Base-by-base conservation (phyloP, 371 early-diverging fungal genomes). In the Apophysomyces sp. region DNA sequence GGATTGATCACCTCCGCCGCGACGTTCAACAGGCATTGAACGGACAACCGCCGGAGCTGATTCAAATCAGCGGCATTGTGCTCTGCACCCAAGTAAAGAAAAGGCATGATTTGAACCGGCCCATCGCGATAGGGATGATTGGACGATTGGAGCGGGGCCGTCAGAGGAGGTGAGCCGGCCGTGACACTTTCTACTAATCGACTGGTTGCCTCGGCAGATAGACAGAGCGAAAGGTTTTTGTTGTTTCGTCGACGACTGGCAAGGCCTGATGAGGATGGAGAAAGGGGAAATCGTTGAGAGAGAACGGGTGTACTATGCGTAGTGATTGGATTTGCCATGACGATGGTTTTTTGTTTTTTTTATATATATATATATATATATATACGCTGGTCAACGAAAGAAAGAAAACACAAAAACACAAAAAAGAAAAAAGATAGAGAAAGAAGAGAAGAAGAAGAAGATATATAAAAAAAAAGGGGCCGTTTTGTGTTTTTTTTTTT, bases 21-120 rank as follows among this genome's bases (percentile, higher is more conserved):
- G 7, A 89, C 90, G 65, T 89, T 89, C 28, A 89, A 60, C 24
- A 89, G 74, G 36, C 66, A 74, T 4, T 67, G 60, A 56, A 89
- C 77, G 16, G 73, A 74, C 32, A 74, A 62, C 3, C 52, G 53
- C 13, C 39, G 55, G 31, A 89, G 67, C 58, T 72, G 62, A 57
- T 36, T 52, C 7, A 55, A 57, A 63, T 68, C 68, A 7, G 65
- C 62, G n/a, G 84, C 86, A 68, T 82, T 86, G 29, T 60, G 59
- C 52, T 75, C 82, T 52, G 80, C 78, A 9, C 89, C 88, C 31
- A 89, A 72, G 57, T 81, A 87, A 18, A 89, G 79, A 31, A 73
- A 63, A 30, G 83, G 82, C 60, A 89, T 74, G 51, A 89, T 88
- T 39, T 55, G 57, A 5, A 64, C 65, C 4, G 77, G 77, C 24